These are phyloP conservation scores for Boletus vermiculosoides DNA, from an alignment of 768 basidiomycete genomes.

Conservation along the genomic window DNA sequence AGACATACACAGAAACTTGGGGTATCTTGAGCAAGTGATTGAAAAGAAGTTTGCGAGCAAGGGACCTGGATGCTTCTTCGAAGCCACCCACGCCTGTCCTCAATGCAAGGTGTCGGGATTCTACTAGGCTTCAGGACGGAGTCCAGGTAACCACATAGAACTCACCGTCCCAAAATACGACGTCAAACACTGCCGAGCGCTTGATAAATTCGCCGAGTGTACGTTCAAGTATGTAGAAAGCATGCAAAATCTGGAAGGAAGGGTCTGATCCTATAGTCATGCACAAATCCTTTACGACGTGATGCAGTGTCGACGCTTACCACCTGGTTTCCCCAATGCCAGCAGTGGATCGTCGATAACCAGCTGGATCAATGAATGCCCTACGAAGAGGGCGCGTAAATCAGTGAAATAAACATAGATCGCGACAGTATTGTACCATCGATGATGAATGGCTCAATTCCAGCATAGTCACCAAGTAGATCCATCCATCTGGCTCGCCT, in stretches of 20 bases:
- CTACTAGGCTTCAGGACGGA: conserved; percentile 30
- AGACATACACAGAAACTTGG: conserved; percentile 43
- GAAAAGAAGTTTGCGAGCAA: conserved; percentile 53
- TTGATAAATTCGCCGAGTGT: conserved; percentile 46
- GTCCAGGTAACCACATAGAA: neutral
- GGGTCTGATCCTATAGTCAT: conserved; percentile 35
- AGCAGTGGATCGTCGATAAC: conserved; percentile 63
- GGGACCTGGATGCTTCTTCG: conserved; percentile 43
- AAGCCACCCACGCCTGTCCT: conserved; percentile 37
- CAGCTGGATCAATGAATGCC: conserved; percentile 58
- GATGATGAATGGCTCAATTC: conserved; percentile 61
- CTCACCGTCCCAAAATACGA: conserved; percentile 62
- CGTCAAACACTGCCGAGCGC: conserved; percentile 55
- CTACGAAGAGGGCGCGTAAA: conserved; percentile 31
- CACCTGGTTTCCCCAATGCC: conserved; percentile 47
- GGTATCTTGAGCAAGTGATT: conserved; percentile 45
- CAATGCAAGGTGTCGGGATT: conserved; percentile 42
- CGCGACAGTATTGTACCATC: conserved; percentile 44
- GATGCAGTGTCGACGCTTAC: conserved; percentile 30
- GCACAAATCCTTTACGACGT: neutral
- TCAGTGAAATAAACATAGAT: neutral
- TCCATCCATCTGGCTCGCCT: conserved; percentile 60
- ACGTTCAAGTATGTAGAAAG: conserved; percentile 52
- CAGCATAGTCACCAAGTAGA: conserved; percentile 68
- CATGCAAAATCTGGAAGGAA: conserved; percentile 65